Evolutionary conservation across 148 eudicot species (phyloP), one percentile per base, ranked within the genome.

Genomic region (Bassia scoparia): DNA sequence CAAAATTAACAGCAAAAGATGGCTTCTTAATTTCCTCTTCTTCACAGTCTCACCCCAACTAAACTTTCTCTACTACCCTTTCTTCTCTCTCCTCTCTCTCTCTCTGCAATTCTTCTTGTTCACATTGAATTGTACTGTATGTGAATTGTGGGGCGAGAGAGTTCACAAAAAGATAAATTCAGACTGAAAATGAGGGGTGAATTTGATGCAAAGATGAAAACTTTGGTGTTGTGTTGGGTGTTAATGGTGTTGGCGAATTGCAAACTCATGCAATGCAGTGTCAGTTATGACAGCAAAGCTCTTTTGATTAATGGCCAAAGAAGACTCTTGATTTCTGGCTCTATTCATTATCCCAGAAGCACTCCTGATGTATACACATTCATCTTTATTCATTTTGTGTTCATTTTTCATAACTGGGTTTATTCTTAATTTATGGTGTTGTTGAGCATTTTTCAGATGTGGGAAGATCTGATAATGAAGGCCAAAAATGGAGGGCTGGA

Each of bases 391-490:
- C 43, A 61, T 55, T 55, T 54, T 13, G 18, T 1, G 4, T 0
- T 43, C 24, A 50, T 29, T 46, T 41, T 54, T 63, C 31, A 61
- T 72, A n/a, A n/a, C n/a, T n/a, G 67, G 35, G 31, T 29, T 46
- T 56, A 26, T 26, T 7, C 17, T 49, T 6, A 26, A 31, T 26
- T 34, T 38, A 7, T 0, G 14, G 63, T 63, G 9, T 70, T 11
- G 23, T 68, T 10, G 27, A 15, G 31, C 12, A 1, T 26, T 26
- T 74, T 21, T 74, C 56, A 91, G 97, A 91, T 91, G 97, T 91
- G 97, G 97, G 97, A 91, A 81, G 97, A 89, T 87, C 88, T 91
- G 82, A 86, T 91, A 73, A 79, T 63, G 85, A 91, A 91, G 87
- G 97, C 94, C 10, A 91, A 91, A 76, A 81, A 83, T 68, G 97